Evolutionary conservation across 495 filamentous ascomycete species (phyloP), one percentile per base, ranked within the genome.

Genomic region (Penicillium paxilli): DNA sequence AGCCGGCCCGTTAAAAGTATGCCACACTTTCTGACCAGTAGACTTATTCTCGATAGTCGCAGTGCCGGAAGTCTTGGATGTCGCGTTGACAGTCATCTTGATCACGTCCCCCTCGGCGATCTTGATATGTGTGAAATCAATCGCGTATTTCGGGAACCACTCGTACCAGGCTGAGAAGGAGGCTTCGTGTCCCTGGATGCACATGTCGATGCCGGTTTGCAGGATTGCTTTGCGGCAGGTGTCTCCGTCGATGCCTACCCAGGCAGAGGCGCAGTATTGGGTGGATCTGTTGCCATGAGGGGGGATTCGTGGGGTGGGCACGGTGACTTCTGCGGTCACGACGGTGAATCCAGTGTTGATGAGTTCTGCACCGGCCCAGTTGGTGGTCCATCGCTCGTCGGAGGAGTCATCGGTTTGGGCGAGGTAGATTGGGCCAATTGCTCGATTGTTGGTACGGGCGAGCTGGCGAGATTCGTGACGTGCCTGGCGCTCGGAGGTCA

Each of bases 121-220:
- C 5, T 51, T 5, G 57, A 85, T 77, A 52, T 64, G 65, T 16
- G 59, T 62, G 60, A 84, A 85, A 60, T 77, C 69, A 58, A 76
- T 72, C 23, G 79, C 72, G 62, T 80, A 74, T 50, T 79, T 69
- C 20, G 82, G 81, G 14, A 8, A 35, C 32, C 32, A 35, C 12
- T 35, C 32, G 14, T 11, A 35, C 32, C 32, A 35, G 32, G 80
- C 72, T 38, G 79, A 75, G 55, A 70, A 84, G 24, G 58, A 60
- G 1, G 71, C 71, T 2, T 60, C 17, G 51, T 61, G 53, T 11
- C 49, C 51, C 25, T 56, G 30, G 20, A 80, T 66, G 40, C 66
- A 76, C 57, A 84, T 81, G 62, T 85, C 81, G 24, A 83, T 62
- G 30, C 84, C 84, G 1, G 82, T 80, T 61, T 84, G 79, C 12